These are phyloP conservation scores for Mycosphaerella sp. DNA, from an alignment of 2,329 filamentous ascomycete genomes.

Conservation along the genomic window DNA sequence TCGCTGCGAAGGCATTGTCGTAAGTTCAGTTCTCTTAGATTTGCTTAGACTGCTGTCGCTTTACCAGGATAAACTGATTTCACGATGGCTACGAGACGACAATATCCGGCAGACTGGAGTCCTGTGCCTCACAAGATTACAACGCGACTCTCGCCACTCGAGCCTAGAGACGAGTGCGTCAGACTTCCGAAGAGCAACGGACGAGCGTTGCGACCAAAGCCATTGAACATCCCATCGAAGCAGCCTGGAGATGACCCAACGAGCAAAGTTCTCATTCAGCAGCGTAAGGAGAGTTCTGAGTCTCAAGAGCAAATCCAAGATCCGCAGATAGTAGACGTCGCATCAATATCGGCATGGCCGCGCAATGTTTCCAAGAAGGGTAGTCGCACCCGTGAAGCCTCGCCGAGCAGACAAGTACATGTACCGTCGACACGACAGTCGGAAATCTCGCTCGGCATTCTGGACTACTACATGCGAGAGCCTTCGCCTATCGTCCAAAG, in stretches of 20 bases:
- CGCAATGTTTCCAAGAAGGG: slow-evolving; percentile 8
- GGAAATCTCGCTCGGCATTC: slow-evolving; percentile 30
- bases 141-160: background rate
- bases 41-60: slow-evolving; percentile 1
- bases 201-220: slow-evolving; percentile 9
- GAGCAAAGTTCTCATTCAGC: slow-evolving; percentile 3
- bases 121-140: slow-evolving; percentile 3
- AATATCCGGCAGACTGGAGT: slow-evolving; percentile 9
- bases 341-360: slow-evolving; percentile 16
- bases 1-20: background rate
- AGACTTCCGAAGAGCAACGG: background rate
- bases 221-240: slow-evolving; percentile 9
- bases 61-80: background rate
- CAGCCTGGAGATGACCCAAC: background rate
- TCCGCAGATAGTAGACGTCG: slow-evolving; percentile 26
- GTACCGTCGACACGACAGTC: slow-evolving; percentile 24
- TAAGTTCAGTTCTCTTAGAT: slow-evolving; percentile 3
- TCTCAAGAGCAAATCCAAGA: slow-evolving; percentile 16
- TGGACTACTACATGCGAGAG: slow-evolving; percentile 30
- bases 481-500: slow-evolving; percentile 21
- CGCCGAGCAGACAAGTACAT: slow-evolving; percentile 15
- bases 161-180: slow-evolving; percentile 4
- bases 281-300: slow-evolving; percentile 10
- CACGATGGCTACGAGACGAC: background rate
- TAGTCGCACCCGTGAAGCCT: slow-evolving; percentile 2